A percentile compares a stretch with the other conserved stretches of the same genome.
These are phyloP conservation scores for Leccinum subrobustum DNA, from an alignment of 1,284 basidiomycete species.

Conservation along the genomic window DNA sequence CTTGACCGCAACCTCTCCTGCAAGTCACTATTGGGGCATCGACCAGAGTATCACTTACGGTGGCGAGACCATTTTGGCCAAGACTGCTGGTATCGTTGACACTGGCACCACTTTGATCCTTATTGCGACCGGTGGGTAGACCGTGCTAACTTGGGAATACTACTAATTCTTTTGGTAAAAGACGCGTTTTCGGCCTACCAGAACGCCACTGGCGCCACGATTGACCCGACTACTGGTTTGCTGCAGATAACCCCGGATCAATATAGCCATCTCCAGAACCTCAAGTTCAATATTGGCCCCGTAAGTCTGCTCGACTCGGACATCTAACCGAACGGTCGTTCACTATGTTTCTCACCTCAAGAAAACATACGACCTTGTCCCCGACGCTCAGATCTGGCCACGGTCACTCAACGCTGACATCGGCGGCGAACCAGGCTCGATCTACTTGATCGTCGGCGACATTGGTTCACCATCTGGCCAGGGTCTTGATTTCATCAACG, in stretches of 20 bases:
- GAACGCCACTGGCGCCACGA: slow-evolving; percentile 49
- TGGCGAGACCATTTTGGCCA: slow-evolving; percentile 41
- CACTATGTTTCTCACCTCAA: background rate
- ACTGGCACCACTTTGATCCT: slow-evolving; percentile 45
- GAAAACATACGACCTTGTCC: slow-evolving; percentile 39
- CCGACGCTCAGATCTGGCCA: slow-evolving; percentile 54
- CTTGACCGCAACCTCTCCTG: slow-evolving; percentile 47
- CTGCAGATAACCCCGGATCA: slow-evolving; percentile 39
- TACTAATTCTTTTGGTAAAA: background rate
- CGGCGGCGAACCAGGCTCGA: slow-evolving; percentile 37
- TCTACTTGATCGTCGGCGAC: slow-evolving; percentile 53
- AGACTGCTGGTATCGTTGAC: slow-evolving; percentile 62
- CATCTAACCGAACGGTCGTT: background rate
- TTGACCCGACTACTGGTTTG: slow-evolving; percentile 43
- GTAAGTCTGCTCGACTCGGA: slow-evolving; percentile 23
- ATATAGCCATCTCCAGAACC: slow-evolving; percentile 38
- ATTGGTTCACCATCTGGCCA: slow-evolving; percentile 38
- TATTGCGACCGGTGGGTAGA: slow-evolving; percentile 35
- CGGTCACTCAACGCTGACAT: slow-evolving; percentile 41
- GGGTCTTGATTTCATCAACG: slow-evolving; percentile 54
- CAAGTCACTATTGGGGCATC: slow-evolving; percentile 60
- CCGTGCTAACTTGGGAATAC: background rate
- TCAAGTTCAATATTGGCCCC: slow-evolving; percentile 43
- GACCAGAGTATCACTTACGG: slow-evolving; percentile 58
- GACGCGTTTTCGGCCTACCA: slow-evolving; percentile 46